These are phyloP conservation scores for Calonectria ilicicola DNA, from an alignment of 2,329 filamentous ascomycete genomes.

Conservation along the genomic window DNA sequence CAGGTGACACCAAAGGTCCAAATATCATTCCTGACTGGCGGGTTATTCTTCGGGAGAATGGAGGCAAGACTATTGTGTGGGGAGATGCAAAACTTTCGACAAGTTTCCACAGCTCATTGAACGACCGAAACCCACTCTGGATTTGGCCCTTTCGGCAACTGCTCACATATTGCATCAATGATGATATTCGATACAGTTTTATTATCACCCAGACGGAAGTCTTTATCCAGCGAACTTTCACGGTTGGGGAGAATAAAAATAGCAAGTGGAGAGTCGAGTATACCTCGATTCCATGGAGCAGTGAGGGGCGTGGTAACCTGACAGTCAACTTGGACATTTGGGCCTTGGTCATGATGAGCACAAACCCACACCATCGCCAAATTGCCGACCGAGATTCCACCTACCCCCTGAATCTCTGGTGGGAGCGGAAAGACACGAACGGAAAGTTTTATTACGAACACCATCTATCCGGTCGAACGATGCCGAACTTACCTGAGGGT, in stretches of 20 bases:
- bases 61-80: not conserved
- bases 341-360: slow-evolving; percentile 17
- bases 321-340: slow-evolving; percentile 3
- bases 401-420: not conserved
- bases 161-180: not conserved
- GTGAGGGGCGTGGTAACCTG: not conserved
- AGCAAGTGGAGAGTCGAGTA: not conserved
- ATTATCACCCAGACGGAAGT: not conserved
- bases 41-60: too few species aligned
- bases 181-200: not conserved
- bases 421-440: not conserved
- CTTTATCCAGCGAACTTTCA: not conserved
- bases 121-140: not conserved
- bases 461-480: too few species aligned
- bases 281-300: slow-evolving; percentile 4
- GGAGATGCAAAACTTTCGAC: not conserved
- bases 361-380: too few species aligned
- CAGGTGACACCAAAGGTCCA: too few species aligned
- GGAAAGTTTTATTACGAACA: too few species aligned
- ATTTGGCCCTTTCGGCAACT: not conserved
- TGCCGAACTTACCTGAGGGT: too few species aligned
- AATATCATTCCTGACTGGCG: too few species aligned
- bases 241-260: not conserved
- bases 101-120: not conserved
- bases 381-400: not conserved